Percentiles rank a stretch among this genome's conserved stretches.
Conservation (phyloP, 1,284 basidiomycete genomes). For the Caloboletus firmus region DNA sequence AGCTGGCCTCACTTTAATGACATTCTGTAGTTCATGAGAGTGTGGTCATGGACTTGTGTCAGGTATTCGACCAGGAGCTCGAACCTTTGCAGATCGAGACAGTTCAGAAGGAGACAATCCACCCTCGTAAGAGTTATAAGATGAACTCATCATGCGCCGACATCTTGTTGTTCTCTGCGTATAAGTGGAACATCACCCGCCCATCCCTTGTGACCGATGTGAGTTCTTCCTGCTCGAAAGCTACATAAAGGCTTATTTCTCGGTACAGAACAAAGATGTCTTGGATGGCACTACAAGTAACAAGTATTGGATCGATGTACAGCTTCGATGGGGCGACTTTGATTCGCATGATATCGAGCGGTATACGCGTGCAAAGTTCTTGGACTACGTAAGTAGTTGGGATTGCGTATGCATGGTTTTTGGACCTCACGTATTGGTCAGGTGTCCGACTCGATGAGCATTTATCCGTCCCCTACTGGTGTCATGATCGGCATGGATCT, state of each 20-base stretch:
- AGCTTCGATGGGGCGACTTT: constrained; percentile 98
- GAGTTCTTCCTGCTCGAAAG: constrained; percentile 29
- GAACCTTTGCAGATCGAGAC: constrained; percentile 99
- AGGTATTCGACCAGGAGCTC: constrained; percentile 98
- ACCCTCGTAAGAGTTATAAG: constrained; percentile 99
- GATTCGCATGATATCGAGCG: constrained; percentile 98
- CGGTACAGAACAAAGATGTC: constrained; percentile 80
- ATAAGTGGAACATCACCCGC: constrained; percentile 98
- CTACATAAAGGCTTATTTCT: constrained; percentile 3
- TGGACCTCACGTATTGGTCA: constrained; percentile 31
- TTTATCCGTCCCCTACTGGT: constrained; percentile 98
- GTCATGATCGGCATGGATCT: constrained; percentile 98
- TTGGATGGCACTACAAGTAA: constrained; percentile 96
- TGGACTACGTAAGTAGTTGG: constrained; percentile 74
- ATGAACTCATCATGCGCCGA: constrained; percentile 99
- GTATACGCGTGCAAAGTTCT: constrained; percentile 96
- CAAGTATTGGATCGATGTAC: constrained; percentile 99
- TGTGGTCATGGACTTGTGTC: constrained; percentile 98
- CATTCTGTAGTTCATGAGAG: constrained; percentile 69
- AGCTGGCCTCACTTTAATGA: constrained; percentile 11
- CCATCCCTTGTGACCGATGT: constrained; percentile 95
- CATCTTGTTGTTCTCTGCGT: constrained; percentile 94
- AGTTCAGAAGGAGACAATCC: constrained; percentile 99
- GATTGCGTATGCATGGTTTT: not conserved
- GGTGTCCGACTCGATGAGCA: constrained; percentile 95